Conservation (phyloP, 176 grass and related monocot species). For the Tillandsia fasciculata region DNA sequence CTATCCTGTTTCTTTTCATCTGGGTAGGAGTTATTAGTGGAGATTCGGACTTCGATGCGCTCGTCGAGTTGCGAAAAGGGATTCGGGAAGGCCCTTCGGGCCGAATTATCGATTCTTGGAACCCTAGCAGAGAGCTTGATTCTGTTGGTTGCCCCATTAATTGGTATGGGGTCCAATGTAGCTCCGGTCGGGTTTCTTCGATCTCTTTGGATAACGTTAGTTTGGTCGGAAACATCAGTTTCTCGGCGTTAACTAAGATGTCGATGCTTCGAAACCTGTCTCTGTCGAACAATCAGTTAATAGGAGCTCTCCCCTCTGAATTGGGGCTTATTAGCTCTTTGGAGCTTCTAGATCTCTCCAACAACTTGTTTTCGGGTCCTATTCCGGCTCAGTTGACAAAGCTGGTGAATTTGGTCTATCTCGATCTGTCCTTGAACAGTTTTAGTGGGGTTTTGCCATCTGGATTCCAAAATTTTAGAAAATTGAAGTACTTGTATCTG, state of each 20-base stretch:
- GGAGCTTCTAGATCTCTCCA: constrained; percentile 55
- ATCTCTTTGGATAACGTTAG: constrained; percentile 50
- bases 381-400: constrained; percentile 42
- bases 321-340: constrained; percentile 34
- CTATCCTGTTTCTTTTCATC: constrained; percentile 36
- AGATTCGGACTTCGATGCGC: constrained; percentile 56
- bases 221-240: constrained; percentile 55
- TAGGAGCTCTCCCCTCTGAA: constrained; percentile 34
- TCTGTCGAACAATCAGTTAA: constrained; percentile 50
- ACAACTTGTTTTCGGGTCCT: constrained; percentile 42
- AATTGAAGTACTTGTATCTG: constrained; percentile 63
- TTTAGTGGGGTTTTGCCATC: constrained; percentile 41
- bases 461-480: constrained; percentile 49
- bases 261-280: constrained; percentile 69
- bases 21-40: constrained; percentile 29
- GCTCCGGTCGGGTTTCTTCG: constrained; percentile 39
- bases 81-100: constrained; percentile 41
- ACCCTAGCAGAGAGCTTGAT: constrained; percentile 38
- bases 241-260: constrained; percentile 52
- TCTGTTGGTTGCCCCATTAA: constrained; percentile 63
- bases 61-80: constrained; percentile 61
- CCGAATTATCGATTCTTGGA: constrained; percentile 40
- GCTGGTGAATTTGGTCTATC: constrained; percentile 32
- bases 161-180: constrained; percentile 75
- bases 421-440: constrained; percentile 68